A percentile compares a stretch with the other conserved stretches of the same genome.
Evolutionary conservation across 164 flowering plant genomes (phyloP).

Genomic region (Tetracentron sinense): DNA sequence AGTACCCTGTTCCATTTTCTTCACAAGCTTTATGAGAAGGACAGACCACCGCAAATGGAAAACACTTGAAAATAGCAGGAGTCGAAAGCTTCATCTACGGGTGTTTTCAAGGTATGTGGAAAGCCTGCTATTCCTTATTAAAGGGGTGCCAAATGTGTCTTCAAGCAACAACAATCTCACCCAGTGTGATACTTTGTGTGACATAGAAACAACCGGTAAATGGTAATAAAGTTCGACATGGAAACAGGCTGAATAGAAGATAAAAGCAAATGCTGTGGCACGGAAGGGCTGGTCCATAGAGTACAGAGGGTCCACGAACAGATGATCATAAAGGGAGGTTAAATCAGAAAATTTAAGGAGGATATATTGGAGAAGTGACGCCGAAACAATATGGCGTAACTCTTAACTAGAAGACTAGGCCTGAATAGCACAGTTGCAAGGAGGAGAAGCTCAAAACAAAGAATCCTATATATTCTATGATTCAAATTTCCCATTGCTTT

Average conservation of each 20-base stretch:
- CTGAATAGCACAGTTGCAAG: no score
- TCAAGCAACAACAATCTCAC: constrained; percentile 8
- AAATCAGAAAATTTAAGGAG: no score
- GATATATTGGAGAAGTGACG: no score
- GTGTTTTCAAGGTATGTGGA: constrained; percentile 50
- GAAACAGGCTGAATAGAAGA: constrained; percentile 61
- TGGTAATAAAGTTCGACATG: constrained; percentile 55
- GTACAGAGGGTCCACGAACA: not conserved
- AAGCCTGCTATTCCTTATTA: constrained; percentile 78
- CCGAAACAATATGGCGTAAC: no score
- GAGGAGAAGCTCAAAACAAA: no score
- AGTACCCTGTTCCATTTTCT: no score
- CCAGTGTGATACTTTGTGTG: constrained; percentile 10
- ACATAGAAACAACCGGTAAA: constrained; percentile 18
- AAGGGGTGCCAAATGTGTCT: constrained; percentile 55
- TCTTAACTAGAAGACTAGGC: no score
- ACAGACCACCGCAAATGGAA: constrained; percentile 43
- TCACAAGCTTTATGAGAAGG: no score
- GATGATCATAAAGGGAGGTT: no score
- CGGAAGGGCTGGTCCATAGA: not conserved
- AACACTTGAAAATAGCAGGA: constrained; percentile 19
- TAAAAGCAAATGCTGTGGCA: not conserved
- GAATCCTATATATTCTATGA: not conserved
- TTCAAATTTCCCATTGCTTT: not conserved
- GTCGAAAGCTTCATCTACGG: constrained; percentile 20